Evolutionary conservation across 306 rosid species (phyloP).

Genomic region (Alnus glutinosa): DNA sequence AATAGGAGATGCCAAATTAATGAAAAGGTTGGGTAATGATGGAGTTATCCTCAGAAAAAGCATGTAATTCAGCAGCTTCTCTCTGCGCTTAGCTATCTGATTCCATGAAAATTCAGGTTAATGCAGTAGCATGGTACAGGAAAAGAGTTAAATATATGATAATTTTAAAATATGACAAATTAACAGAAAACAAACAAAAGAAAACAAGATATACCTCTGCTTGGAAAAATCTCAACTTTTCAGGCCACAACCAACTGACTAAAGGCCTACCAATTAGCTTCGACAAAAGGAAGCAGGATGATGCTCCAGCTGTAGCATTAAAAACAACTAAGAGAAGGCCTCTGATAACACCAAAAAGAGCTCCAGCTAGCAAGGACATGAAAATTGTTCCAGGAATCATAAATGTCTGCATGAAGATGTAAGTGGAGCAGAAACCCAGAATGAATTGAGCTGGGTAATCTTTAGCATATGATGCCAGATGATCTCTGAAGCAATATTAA

Average conservation of each 20-base stretch:
- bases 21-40: slow-evolving; percentile 89
- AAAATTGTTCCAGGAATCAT: slow-evolving; percentile 98
- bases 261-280: slow-evolving; percentile 91
- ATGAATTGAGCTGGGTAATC: slow-evolving; percentile 73
- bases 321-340: slow-evolving; percentile 82
- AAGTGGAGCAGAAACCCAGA: slow-evolving; percentile 89
- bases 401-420: slow-evolving; percentile 98
- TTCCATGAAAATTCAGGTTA: slow-evolving; percentile 7
- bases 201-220: slow-evolving; percentile 60
- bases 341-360: slow-evolving; percentile 78
- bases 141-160: not conserved
- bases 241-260: slow-evolving; percentile 94
- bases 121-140: slow-evolving; percentile 11
- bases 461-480: slow-evolving; percentile 61
- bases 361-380: slow-evolving; percentile 97
- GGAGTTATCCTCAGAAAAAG: slow-evolving; percentile 97
- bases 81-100: slow-evolving; percentile 89
- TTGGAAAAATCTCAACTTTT: slow-evolving; percentile 82
- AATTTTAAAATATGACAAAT: not conserved
- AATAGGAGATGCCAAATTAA: slow-evolving; percentile 97
- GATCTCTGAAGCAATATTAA: slow-evolving; percentile 51
- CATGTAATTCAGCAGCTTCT: slow-evolving; percentile 94
- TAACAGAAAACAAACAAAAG: not conserved
- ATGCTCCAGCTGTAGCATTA: slow-evolving; percentile 95
- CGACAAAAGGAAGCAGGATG: slow-evolving; percentile 82